Conservation (phyloP, 2,329 filamentous ascomycete species). For the Cladosporium velox region DNA sequence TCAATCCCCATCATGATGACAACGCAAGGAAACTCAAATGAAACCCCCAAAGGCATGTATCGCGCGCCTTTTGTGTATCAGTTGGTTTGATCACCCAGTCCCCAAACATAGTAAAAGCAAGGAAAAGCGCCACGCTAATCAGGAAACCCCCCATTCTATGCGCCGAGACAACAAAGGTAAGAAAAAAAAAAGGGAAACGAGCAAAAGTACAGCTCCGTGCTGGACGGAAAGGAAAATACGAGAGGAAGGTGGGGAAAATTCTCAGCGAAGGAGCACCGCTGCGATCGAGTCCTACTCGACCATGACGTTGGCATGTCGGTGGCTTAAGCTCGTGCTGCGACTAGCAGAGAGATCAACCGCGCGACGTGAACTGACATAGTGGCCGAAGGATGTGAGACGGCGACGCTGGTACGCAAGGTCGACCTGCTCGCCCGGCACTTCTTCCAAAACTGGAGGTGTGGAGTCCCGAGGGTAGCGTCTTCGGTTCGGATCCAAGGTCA, state of each 20-base stretch:
- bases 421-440: conserved; percentile 21
- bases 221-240: neutral
- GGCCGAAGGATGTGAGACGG: conserved; percentile 1
- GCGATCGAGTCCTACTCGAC: conserved; percentile 21
- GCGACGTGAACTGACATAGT: conserved; percentile 8
- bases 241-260: neutral
- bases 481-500: conserved; percentile 23
- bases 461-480: conserved; percentile 24
- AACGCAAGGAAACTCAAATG: neutral
- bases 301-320: conserved; percentile 12
- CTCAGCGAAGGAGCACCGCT: conserved; percentile 5
- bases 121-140: neutral
- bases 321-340: conserved; percentile 11
- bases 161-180: neutral
- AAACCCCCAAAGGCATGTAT: neutral
- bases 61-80: conserved; percentile 7
- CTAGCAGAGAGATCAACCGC: conserved; percentile 1
- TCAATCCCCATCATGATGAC: neutral
- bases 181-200: neutral
- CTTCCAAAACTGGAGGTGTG: conserved; percentile 25
- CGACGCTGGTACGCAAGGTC: conserved; percentile 6
- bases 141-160: neutral
- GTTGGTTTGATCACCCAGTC: neutral
- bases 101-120: neutral
- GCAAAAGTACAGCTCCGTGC: neutral